Evolutionary conservation across 116 monocot genomes (phyloP).

Genomic region (Posidonia oceanica): DNA sequence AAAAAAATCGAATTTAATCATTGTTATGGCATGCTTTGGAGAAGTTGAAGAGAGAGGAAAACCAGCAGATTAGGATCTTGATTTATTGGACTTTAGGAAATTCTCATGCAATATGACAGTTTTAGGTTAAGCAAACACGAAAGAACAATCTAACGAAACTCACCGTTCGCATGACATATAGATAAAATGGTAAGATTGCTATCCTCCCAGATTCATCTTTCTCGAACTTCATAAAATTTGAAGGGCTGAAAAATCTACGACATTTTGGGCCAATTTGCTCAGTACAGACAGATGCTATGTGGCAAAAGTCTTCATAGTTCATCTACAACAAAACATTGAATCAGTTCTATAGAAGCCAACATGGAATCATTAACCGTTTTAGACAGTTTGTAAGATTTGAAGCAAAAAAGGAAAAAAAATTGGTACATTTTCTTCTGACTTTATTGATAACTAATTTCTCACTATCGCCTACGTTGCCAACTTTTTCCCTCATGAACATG

Average conservation of each 20-base stretch:
- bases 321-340: conserved; percentile 45
- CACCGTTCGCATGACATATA: conserved; percentile 98
- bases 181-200: conserved; percentile 96
- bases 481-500: neutral
- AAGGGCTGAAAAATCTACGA: conserved; percentile 91
- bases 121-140: neutral
- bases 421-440: too few relatives aligned
- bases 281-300: conserved; percentile 91
- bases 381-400: too few relatives aligned
- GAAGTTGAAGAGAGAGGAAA: too few relatives aligned
- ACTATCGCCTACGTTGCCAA: too few relatives aligned
- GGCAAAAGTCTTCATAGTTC: conserved; percentile 99
- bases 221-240: conserved; percentile 99
- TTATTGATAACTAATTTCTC: too few relatives aligned
- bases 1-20: too few relatives aligned
- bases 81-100: too few relatives aligned
- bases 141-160: conserved; percentile 10
- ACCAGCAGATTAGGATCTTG: too few relatives aligned
- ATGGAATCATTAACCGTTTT: too few relatives aligned
- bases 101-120: too few relatives aligned
- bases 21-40: too few relatives aligned
- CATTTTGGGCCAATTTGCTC: conserved; percentile 98
- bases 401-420: too few relatives aligned
- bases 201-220: conserved; percentile 99
- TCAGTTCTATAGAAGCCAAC: neutral